These are phyloP conservation scores for Wickerhamiella bombiphila DNA, from an alignment of 805 yeast genomes.

Conservation along the genomic window DNA sequence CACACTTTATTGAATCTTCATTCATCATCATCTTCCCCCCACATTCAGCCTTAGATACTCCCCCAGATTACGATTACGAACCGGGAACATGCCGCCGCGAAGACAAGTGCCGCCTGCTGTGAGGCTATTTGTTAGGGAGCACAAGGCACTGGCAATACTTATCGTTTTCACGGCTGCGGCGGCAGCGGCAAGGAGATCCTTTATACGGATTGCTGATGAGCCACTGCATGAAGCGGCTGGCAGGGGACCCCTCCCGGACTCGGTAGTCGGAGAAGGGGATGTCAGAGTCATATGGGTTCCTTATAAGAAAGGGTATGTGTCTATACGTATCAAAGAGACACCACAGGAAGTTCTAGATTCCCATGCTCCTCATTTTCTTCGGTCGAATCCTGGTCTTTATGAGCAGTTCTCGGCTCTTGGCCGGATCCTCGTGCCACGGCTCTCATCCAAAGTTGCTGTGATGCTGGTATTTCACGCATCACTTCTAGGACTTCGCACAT, in stretches of 20 bases:
- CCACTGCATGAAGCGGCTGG: neutral
- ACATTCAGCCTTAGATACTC: too few species aligned
- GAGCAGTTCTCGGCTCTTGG: conserved; percentile 63
- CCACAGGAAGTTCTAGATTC: conserved; percentile 9
- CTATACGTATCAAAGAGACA: conserved; percentile 7
- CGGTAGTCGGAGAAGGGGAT: conserved; percentile 3
- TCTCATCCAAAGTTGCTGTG: conserved; percentile 51
- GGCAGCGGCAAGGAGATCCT: neutral
- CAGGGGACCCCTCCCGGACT: neutral
- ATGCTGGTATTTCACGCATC: conserved; percentile 55
- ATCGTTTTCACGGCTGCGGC: neutral
- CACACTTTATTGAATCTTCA: too few species aligned
- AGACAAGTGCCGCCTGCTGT: too few species aligned
- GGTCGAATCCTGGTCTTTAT: conserved; percentile 43
- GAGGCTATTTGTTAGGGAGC: conserved; percentile 1
- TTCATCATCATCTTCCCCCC: too few species aligned
- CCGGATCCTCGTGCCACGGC: conserved; percentile 66
- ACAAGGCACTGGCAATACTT: neutral
- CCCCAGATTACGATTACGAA: too few species aligned
- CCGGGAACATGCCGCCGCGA: too few species aligned
- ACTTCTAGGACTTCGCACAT: conserved; percentile 68
- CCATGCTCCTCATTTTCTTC: conserved; percentile 12
- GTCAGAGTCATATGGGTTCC: conserved; percentile 13
- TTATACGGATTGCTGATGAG: neutral
- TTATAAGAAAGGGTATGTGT: conserved; percentile 6